Evolutionary conservation across 106 monocot genomes (phyloP).

Genomic region (Posidonia australis): DNA sequence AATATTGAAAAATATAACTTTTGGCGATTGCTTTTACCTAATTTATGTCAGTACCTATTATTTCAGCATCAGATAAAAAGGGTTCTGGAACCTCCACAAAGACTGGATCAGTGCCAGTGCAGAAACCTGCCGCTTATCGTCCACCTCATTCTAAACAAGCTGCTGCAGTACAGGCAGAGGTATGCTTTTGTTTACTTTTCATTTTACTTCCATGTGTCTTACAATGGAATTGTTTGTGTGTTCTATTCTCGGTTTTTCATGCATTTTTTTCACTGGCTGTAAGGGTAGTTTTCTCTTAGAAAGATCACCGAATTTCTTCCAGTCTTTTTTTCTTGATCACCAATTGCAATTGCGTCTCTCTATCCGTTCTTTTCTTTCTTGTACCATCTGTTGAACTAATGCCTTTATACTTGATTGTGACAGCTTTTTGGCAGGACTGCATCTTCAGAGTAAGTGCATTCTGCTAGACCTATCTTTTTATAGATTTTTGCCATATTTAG

Average conservation of each 20-base stretch:
- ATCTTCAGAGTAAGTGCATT: constrained; percentile 53
- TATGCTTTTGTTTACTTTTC: constrained; percentile 12
- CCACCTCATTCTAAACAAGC: constrained; percentile 78
- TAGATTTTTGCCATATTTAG: too few species aligned
- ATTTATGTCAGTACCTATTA: not conserved
- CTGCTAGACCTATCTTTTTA: not conserved
- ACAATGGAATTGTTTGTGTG: not conserved
- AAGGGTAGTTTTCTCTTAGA: too few species aligned
- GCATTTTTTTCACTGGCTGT: not conserved
- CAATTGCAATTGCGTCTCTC: not conserved
- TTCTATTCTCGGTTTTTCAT: not conserved
- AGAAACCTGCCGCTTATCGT: constrained; percentile 85
- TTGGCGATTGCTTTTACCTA: not conserved
- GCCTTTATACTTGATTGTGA: not conserved
- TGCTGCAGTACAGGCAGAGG: constrained; percentile 77
- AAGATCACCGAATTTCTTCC: not conserved
- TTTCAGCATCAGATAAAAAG: constrained; percentile 40
- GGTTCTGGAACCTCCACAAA: constrained; percentile 39
- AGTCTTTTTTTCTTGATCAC: not conserved
- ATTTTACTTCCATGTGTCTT: not conserved
- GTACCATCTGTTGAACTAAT: not conserved
- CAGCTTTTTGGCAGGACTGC: constrained; percentile 62
- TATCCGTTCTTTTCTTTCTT: constrained; percentile 12
- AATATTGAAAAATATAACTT: not conserved
- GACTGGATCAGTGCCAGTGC: constrained; percentile 14